Evolutionary conservation across 2,329 filamentous ascomycete species (phyloP).

Genomic region (Alternaria sp.): DNA sequence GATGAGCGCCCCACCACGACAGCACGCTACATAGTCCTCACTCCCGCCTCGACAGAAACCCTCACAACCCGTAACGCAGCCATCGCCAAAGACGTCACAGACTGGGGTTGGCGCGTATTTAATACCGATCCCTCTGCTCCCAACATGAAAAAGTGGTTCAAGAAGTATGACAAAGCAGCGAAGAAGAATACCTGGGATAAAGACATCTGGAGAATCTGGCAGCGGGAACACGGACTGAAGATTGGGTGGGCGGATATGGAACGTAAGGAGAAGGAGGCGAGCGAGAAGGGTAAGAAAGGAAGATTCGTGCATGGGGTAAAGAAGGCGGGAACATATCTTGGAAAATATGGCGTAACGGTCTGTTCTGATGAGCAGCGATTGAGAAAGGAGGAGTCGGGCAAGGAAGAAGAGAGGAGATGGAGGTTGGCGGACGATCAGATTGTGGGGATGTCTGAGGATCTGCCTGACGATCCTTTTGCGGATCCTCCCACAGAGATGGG

Average conservation of each 20-base stretch:
- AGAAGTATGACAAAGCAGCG: background rate
- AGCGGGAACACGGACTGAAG: slow-evolving; percentile 8
- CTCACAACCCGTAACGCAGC: background rate
- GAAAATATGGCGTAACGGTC: background rate
- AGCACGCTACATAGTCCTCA: slow-evolving; percentile 8
- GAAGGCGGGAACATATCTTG: background rate
- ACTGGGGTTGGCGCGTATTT: slow-evolving; percentile 13
- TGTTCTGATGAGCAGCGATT: background rate
- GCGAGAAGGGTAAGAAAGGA: background rate
- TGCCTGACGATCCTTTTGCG: background rate
- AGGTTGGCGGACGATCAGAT: background rate
- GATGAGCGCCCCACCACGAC: slow-evolving; percentile 5
- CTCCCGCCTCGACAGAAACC: background rate
- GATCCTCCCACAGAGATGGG: background rate
- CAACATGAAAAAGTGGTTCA: slow-evolving; percentile 3
- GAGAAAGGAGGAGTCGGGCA: background rate
- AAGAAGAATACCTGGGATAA: background rate
- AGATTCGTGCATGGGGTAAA: background rate
- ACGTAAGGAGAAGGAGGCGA: background rate
- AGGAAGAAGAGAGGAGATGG: background rate
- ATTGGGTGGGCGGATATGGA: background rate
- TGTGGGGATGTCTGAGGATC: background rate
- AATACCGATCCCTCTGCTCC: background rate
- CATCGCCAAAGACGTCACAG: slow-evolving; percentile 6
- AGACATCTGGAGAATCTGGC: slow-evolving; percentile 14